A percentile compares a stretch with the other conserved stretches of the same genome.
phyloP scores from a whole-genome alignment of 495 filamentous ascomycete species.

The Aspergillus bridgeri region DNA sequence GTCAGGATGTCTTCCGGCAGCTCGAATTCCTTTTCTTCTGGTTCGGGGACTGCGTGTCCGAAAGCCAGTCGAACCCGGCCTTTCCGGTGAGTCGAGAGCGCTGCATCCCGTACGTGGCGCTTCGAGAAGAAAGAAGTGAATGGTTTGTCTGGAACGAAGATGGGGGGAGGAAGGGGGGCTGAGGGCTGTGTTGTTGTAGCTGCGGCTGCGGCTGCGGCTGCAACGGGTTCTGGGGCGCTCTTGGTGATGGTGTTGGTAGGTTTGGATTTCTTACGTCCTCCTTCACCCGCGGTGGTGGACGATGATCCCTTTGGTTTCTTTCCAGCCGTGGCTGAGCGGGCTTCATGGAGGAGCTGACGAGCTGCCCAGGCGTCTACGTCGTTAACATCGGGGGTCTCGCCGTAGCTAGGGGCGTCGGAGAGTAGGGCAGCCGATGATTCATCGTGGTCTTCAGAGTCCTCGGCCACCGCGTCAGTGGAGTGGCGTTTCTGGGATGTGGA shows the following conservation, averaged over 20 bases:
- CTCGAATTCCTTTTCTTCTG: constrained; percentile 64
- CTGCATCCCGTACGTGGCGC: constrained; percentile 69
- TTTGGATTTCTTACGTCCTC: constrained; percentile 20
- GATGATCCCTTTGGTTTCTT: constrained; percentile 29
- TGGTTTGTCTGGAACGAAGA: constrained; percentile 51
- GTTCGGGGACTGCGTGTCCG: constrained; percentile 76
- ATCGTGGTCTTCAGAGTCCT: constrained; percentile 23
- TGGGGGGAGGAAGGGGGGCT: constrained; percentile 7
- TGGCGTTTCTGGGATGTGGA: constrained; percentile 1
- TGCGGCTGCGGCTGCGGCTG: constrained; percentile 1
- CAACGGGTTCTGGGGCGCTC: constrained; percentile 1
- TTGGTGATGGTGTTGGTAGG: constrained; percentile 5
- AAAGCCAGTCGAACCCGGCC: constrained; percentile 63
- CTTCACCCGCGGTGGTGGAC: constrained; percentile 10
- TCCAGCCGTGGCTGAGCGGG: constrained; percentile 40
- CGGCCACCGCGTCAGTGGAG: not conserved
- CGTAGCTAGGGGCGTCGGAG: constrained; percentile 38
- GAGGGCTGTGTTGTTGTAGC: not conserved
- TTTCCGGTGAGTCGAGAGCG: constrained; percentile 58
- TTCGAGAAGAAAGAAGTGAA: constrained; percentile 86
- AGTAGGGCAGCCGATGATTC: constrained; percentile 6
- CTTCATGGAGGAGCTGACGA: constrained; percentile 71
- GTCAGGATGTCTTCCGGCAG: constrained; percentile 69
- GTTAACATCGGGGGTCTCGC: constrained; percentile 57
- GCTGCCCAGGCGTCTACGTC: constrained; percentile 73